Conservation (phyloP, 306 rosid genomes). For the Pachyrhizus erosus region DNA sequence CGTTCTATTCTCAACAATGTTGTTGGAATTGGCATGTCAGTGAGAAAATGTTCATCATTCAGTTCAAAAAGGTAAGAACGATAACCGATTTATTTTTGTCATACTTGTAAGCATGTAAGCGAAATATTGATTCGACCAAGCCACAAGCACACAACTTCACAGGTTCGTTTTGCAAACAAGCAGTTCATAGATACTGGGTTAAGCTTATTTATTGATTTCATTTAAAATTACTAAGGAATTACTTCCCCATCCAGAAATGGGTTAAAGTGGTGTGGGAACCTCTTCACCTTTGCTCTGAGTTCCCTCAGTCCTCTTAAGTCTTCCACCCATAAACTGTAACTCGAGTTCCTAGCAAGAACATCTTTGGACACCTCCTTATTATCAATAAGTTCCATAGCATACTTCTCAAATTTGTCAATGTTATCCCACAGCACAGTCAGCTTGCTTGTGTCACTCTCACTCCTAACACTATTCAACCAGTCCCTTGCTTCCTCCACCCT, state of each 20-base stretch:
- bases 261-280: conserved; percentile 28
- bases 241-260: conserved; percentile 45
- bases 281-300: conserved; percentile 49
- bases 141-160: conserved; percentile 9
- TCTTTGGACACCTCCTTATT: conserved; percentile 68
- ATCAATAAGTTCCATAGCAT: conserved; percentile 61
- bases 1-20: conserved; percentile 15
- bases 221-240: conserved; percentile 33
- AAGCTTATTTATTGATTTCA: conserved; percentile 11
- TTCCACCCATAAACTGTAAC: conserved; percentile 63
- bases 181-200: neutral
- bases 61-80: neutral
- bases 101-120: neutral
- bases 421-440: conserved; percentile 50
- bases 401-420: conserved; percentile 57
- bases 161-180: conserved; percentile 11
- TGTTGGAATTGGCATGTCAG: neutral
- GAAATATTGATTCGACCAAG: conserved; percentile 12
- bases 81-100: neutral
- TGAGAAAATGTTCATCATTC: neutral
- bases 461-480: conserved; percentile 53
- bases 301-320: conserved; percentile 54
- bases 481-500: conserved; percentile 83
- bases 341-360: conserved; percentile 71
- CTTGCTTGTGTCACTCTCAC: conserved; percentile 50